A percentile compares a stretch with the other conserved stretches of the same genome.
Evolutionary conservation across 2,329 filamentous ascomycete genomes (phyloP).

Genomic region (Lachnellula arida): DNA sequence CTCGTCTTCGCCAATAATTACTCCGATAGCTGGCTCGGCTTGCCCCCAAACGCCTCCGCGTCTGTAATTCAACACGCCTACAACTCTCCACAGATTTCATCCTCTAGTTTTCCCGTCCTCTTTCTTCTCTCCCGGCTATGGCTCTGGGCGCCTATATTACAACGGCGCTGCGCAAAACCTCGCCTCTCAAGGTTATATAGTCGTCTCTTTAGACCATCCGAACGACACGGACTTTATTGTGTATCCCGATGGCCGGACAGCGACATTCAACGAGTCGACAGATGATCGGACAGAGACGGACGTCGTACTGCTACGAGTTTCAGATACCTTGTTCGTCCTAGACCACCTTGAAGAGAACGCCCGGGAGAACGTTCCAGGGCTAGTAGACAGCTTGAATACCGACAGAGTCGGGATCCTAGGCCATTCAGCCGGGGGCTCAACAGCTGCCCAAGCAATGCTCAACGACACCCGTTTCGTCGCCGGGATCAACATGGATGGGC

Average conservation of each 20-base stretch:
- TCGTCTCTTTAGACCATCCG: constrained; percentile 33
- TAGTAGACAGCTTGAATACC: background rate
- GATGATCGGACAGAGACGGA: constrained; percentile 10
- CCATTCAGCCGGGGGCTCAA: constrained; percentile 20
- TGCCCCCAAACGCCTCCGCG: background rate
- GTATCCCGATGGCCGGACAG: constrained; percentile 25
- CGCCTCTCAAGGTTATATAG: constrained; percentile 31
- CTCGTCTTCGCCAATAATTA: background rate
- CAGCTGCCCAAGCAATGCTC: constrained; percentile 30
- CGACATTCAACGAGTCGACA: background rate
- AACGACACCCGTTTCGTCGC: constrained; percentile 29
- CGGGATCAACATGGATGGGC: constrained; percentile 36
- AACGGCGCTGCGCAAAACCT: constrained; percentile 24
- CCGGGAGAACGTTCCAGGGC: constrained; percentile 5
- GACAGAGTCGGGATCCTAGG: constrained; percentile 14
- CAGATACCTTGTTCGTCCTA: constrained; percentile 15
- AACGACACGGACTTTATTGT: constrained; percentile 30
- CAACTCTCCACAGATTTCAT: background rate
- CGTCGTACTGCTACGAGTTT: constrained; percentile 12
- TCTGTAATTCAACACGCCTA: constrained; percentile 8
- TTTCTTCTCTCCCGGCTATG: constrained; percentile 31
- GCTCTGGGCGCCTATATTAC: constrained; percentile 21
- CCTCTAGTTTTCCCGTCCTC: constrained; percentile 19
- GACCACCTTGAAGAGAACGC: constrained; percentile 3
- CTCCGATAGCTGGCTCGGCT: background rate